Evolutionary conservation across 2,329 filamentous ascomycete genomes (phyloP), one percentile per base, ranked within the genome.

Genomic region (Bertia moriformis): DNA sequence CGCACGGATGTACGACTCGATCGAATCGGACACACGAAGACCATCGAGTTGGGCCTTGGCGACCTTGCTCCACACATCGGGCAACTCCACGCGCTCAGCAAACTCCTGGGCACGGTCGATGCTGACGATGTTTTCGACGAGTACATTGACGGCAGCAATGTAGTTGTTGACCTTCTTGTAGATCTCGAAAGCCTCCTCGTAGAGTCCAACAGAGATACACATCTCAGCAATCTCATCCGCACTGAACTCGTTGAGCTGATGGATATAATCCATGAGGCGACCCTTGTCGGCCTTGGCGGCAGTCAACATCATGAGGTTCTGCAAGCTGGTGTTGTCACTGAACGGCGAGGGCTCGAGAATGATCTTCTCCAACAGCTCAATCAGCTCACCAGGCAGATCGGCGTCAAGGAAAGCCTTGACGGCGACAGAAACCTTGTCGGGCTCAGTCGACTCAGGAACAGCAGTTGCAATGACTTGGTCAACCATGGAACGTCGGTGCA

Each of bases 311-410:
- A 98, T 75, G 43, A 98, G 65, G 60, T 98, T 98, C 62, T 98
- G 93, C 42, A 98, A 69, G 57, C 85, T 95, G 53, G 86, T 76
- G 61, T 98, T 98, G 63, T 98, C 93, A 51, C 86, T 95, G 69
- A 98, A 98, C 4, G 85, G 85, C 3, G 89, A 93, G n/a, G 91
- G 93, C 67, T 98, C 91, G n/a, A 98, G 68, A 20, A 98, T 89
- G 48, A 98, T 98, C 77, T 96, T 98, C 69, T 98, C 93, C 14
- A 98, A 73, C 27, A 98, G 75, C 60, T 98, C 93, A 51, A 98
- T 96, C 39, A 98, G 73, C 66, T 98, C 91, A 3, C 80, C 78
- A 5, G 91, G 91, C 48, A 98, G 70, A 53, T 98, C 91, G 41
- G 83, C 84, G 47, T 82, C 78, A 39, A 98, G 76, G 69, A 98